A percentile compares a stretch with the other conserved stretches of the same genome.
phyloP scores from a whole-genome alignment of 768 basidiomycete genomes.

The Ramaria sp. region DNA sequence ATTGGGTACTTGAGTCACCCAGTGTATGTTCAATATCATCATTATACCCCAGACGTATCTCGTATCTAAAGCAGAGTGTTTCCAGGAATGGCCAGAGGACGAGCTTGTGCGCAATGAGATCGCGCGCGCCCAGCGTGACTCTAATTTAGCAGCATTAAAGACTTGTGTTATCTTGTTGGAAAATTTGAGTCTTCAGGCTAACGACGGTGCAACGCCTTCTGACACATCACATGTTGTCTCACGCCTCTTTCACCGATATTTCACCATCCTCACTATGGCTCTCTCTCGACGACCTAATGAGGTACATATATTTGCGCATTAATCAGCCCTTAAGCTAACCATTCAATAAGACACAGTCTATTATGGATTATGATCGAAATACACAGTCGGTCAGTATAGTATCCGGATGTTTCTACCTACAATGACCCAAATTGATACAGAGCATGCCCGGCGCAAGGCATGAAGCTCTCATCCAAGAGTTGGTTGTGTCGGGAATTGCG shows the following conservation, averaged over 20 bases:
- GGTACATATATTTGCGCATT: neutral
- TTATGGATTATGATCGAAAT: neutral
- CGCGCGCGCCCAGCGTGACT: slow-evolving; percentile 39
- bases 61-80: slow-evolving; percentile 13
- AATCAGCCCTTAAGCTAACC: neutral
- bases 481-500: slow-evolving; percentile 71
- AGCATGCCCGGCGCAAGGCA: slow-evolving; percentile 8
- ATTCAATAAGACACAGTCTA: neutral
- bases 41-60: neutral
- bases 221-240: slow-evolving; percentile 62
- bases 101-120: neutral
- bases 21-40: slow-evolving; percentile 28
- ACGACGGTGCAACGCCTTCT: slow-evolving; percentile 41
- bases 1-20: slow-evolving; percentile 58
- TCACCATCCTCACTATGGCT: slow-evolving; percentile 50
- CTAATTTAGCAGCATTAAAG: slow-evolving; percentile 66
- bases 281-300: slow-evolving; percentile 28
- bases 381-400: neutral
- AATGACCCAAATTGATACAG: neutral
- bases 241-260: slow-evolving; percentile 72
- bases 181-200: slow-evolving; percentile 52
- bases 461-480: slow-evolving; percentile 43
- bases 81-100: slow-evolving; percentile 15
- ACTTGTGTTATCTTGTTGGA: slow-evolving; percentile 69
- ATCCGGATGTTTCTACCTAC: neutral